Conservation (phyloP, 345 rosid genomes). For the Arabis alpina region DNA sequence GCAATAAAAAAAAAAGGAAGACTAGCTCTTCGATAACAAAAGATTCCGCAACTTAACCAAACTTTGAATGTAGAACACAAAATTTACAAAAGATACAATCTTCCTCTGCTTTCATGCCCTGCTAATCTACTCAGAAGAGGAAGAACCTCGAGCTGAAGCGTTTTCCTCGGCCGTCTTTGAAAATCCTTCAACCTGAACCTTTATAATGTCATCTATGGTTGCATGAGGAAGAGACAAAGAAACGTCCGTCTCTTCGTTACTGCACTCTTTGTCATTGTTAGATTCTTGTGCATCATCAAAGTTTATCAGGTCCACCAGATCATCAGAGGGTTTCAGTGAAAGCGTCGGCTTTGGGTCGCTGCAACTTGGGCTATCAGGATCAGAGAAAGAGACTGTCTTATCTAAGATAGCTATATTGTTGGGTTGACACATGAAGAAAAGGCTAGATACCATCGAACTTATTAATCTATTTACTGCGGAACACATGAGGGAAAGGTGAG, state of each 20-base stretch:
- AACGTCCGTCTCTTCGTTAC: constrained; percentile 15
- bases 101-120: constrained; percentile 23
- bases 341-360: constrained; percentile 15
- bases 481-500: constrained; percentile 64
- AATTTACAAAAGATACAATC: constrained; percentile 34
- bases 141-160: constrained; percentile 33
- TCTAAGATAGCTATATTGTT: constrained; percentile 44
- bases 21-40: constrained; percentile 3
- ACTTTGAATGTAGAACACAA: constrained; percentile 3
- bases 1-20: constrained; percentile 38
- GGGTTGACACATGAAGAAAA: constrained; percentile 54
- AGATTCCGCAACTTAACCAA: constrained; percentile 25
- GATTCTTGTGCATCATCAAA: constrained; percentile 38
- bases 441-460: constrained; percentile 47
- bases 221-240: constrained; percentile 24
- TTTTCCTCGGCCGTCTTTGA: constrained; percentile 35
- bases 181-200: constrained; percentile 40
- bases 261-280: constrained; percentile 8
- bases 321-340: constrained; percentile 30
- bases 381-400: constrained; percentile 44
- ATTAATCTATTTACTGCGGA: constrained; percentile 53
- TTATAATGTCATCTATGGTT: constrained; percentile 38
- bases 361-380: constrained; percentile 40
- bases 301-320: constrained; percentile 37
- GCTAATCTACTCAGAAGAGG: constrained; percentile 24